These are phyloP conservation scores for Yamadazyma atlantica DNA, from an alignment of 1,139 yeast genomes.

Conservation along the genomic window DNA sequence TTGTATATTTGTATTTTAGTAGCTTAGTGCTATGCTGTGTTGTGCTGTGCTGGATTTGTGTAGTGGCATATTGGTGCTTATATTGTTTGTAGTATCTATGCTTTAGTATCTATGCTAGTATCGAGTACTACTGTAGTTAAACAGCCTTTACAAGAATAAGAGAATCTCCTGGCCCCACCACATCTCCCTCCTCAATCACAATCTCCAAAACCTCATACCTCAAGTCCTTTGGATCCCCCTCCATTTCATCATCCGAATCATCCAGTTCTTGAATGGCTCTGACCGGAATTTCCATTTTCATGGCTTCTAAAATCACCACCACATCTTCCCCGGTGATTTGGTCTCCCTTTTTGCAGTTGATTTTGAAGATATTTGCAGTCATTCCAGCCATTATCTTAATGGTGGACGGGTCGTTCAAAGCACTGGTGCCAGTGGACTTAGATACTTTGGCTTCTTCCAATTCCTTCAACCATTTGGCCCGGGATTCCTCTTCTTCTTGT, in stretches of 20 bases:
- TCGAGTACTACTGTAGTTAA: no score
- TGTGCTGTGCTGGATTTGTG: no score
- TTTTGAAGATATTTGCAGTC: slow-evolving; percentile 31
- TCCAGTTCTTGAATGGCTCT: slow-evolving; percentile 5
- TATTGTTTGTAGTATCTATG: no score
- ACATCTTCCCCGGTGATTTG: slow-evolving; percentile 24
- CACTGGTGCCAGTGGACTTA: not conserved
- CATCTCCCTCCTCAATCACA: slow-evolving; percentile 2
- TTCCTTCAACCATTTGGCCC: slow-evolving; percentile 6
- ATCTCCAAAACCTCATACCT: slow-evolving; percentile 1
- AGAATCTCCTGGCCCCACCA: slow-evolving; percentile 4
- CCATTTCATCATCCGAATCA: slow-evolving; percentile 1
- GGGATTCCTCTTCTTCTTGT: slow-evolving; percentile 5
- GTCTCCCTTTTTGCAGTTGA: slow-evolving; percentile 26
- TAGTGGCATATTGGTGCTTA: no score
- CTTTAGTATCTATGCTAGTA: no score
- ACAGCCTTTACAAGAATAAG: slow-evolving; percentile 1
- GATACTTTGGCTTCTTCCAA: slow-evolving; percentile 2
- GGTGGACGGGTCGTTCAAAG: slow-evolving; percentile 2
- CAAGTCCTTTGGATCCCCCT: not conserved
- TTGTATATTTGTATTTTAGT: no score
- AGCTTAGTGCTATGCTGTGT: no score
- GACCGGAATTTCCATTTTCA: slow-evolving; percentile 45
- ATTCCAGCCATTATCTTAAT: slow-evolving; percentile 16
- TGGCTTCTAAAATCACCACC: slow-evolving; percentile 35